Base-by-base conservation (phyloP, 345 rosid species). In the Psidium guajava region DNA sequence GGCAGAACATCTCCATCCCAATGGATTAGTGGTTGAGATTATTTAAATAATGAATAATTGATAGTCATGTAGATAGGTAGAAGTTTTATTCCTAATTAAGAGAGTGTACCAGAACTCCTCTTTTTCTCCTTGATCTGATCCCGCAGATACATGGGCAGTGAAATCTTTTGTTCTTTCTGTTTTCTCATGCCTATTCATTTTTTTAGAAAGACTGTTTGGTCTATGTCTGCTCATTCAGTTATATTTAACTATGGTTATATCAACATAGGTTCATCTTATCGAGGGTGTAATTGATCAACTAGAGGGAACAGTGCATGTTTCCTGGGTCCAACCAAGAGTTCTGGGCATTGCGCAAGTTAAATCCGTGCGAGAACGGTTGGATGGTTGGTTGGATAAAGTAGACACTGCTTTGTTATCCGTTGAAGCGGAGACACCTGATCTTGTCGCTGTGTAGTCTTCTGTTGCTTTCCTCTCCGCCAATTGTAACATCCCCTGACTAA, bases 281-380 rank as follows among this genome's bases (percentile, higher is more conserved):
- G 98, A 97, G 91, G 99, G 99, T 18, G 94, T 97, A 74, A 91
- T 97, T 54, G 99, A 97, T 91, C 97, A 97, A 93, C 97, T 97
- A 53, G 94, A 95, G 84, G 97, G 96, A 86, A 94, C 95, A 7
- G 95, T 97, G 22, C 90, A 97, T 5, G 93, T 97, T n/a, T 95
- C 99, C 2, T 97, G 99, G 99, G 99, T 95, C 54, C 99, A 97
- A 89, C 99, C 99, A 1, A 92, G 99, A 89, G 99, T 97, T 88
- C 85, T 97, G 91, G 98, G 98, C 84, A 97, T 94, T 64, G 90
- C 94, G 24, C 99, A 97, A 90, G 91, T 97, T 91, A 94, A 89
- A 89, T 93, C 98, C 80, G 90, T 97, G 93, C 91, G 95, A 51
- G 98, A 95, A 84, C 97, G 95, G 69, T 87, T 97, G 85, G 95